Conservation (phyloP, 176 grass and related monocot genomes). For the Oryza australiensis region DNA sequence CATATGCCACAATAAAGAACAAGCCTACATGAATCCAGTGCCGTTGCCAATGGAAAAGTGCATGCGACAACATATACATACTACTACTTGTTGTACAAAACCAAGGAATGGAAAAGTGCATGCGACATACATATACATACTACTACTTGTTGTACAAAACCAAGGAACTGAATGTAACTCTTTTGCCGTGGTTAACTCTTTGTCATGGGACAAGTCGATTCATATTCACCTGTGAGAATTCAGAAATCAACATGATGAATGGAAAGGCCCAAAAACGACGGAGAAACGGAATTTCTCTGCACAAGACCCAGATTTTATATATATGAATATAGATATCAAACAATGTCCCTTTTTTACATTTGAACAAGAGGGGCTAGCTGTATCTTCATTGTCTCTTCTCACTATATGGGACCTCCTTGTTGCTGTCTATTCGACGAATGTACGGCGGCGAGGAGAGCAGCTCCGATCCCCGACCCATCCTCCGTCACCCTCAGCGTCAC, state of each 20-base stretch:
- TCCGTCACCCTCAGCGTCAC: slow-evolving; percentile 57
- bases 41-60: not conserved
- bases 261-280: not conserved
- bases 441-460: slow-evolving; percentile 70
- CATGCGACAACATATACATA: not conserved
- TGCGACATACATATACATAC: not conserved
- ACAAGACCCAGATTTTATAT: slow-evolving; percentile 62
- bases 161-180: not conserved
- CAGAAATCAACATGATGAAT: not conserved
- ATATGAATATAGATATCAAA: slow-evolving; percentile 83
- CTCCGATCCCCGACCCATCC: slow-evolving; percentile 72
- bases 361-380: slow-evolving; percentile 68
- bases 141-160: not conserved
- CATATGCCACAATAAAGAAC: not conserved
- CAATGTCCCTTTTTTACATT: slow-evolving; percentile 95
- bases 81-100: not conserved
- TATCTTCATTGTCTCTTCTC: slow-evolving; percentile 42
- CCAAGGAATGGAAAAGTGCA: not conserved
- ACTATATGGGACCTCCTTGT: slow-evolving; percentile 53
- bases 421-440: slow-evolving; percentile 72
- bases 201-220: too few relatives aligned
- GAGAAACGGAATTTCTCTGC: slow-evolving; percentile 34
- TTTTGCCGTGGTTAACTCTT: too few relatives aligned
- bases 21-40: not conserved
- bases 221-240: not conserved